Evolutionary conservation across 2,329 filamentous ascomycete genomes (phyloP), one percentile per base, ranked within the genome.

Genomic region (Gnomoniopsis smithogilvyi): DNA sequence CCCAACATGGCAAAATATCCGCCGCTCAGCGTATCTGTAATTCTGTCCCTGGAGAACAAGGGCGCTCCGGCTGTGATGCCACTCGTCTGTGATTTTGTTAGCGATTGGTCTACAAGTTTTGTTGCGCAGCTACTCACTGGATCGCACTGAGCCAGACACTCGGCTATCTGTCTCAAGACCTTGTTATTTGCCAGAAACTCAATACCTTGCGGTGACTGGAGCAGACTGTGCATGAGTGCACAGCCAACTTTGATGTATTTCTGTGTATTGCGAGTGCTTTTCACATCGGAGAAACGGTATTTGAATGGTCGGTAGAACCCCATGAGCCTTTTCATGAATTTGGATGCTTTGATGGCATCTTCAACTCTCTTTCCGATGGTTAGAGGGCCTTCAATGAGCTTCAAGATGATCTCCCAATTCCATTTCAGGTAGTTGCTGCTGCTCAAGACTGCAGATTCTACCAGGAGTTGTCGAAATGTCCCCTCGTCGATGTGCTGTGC

Each of bases 241-340:
- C 94, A 98, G 0, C 95, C 95, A 21, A 91, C 91, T 65, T 89
- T 86, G 50, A 99, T 88, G 71, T 98, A 98, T 65, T 96, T 93
- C 69, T 98, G 94, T 58, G 96, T 96, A 56, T 90, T 91, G 62
- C 95, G 90, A 0, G 92, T 96, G 70, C 92, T 98, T 65, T 91
- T 88, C 46, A 95, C 84, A 66, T 96, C 91, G 0, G 93, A 91
- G 67, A 98, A 99, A 64, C 92, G 89, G 70, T 92, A 96, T 71
- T 99, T 99, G 77, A 99, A 99, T 1, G 95, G 95, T 12, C 95
- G 85, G 70, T 96, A 96, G 70, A 99, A 99, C 61, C 92, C 95
- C 71, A 97, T 87, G 59, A 99, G 81, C 11, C 96, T 84, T 76
- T 98, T 97, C 67, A 98, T 89, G 68, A 98, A 99, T 70, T 98